Base-by-base conservation (phyloP, 345 rosid genomes). In the Murraya koenigii region DNA sequence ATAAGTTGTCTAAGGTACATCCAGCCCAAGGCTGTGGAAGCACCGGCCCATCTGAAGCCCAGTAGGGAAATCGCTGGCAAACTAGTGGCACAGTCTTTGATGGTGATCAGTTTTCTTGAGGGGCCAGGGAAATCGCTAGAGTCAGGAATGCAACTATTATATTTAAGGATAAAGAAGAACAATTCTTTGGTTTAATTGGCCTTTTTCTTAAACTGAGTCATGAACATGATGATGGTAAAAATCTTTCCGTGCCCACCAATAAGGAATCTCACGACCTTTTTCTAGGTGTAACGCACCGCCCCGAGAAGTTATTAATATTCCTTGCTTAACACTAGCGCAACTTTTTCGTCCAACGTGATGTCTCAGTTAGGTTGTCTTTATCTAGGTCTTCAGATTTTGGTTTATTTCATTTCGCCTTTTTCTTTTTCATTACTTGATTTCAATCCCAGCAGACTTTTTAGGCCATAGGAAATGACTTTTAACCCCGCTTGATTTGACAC, bases 251-350 rank as follows among this genome's bases (percentile, higher is more conserved):
- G 64, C 56, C 64, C 64, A 25, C 64, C 32, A 8, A 25, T 1
- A 3, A n/a, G 1, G n/a, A 20, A 25, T 2, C 11, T n/a, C 23
- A 17, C 23, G 0, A 30, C 17, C 20, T 47, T 58, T 56, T 19
- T 26, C 6, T 35, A 14, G 61, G 55, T 69, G 59, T 7, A 72
- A 66, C 47, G 80, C 63, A 60, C 58, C 41, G 52, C 28, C 80
- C 67, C 69, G 39, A 2, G 28, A 13, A 44, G 17, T 44, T 44
- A 5, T 32, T 62, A 20, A 63, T 41, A 47, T 62, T 75, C 70
- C 70, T 32, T 75, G 30, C 44, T 75, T 33, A 6, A 47, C 44
- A 20, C 8, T 13, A 49, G 49, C 49, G 70, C 61, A 75, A 49
- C 78, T 20, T 64, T 30, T 44, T 63, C 14, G 78, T 32, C 35